Percentiles rank a stretch among this genome's conserved stretches.
These are phyloP conservation scores for Jimgerdemannia flammicorona DNA, from an alignment of 192 early-diverging fungal species.

Conservation along the genomic window DNA sequence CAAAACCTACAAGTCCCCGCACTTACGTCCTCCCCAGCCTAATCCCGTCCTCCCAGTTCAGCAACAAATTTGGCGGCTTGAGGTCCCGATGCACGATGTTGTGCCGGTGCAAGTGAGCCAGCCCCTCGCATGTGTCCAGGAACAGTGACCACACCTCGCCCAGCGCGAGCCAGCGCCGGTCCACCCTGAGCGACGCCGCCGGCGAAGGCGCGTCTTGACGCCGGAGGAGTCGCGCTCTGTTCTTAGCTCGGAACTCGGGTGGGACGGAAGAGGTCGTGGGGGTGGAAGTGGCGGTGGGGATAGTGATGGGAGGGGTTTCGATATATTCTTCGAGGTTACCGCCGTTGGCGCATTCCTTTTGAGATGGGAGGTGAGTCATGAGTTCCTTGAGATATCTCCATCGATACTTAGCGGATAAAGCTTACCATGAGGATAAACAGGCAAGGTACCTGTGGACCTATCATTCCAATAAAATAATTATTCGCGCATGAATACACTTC, in stretches of 20 bases:
- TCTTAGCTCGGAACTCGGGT: neutral
- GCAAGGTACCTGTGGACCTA: slow-evolving; percentile 84
- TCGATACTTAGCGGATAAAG: neutral
- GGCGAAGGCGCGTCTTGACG: slow-evolving; percentile 2
- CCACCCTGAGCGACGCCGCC: slow-evolving; percentile 1
- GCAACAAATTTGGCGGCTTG: slow-evolving; percentile 89
- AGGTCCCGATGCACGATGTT: slow-evolving; percentile 92
- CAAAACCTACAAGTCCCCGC: no score
- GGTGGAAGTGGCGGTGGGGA: neutral
- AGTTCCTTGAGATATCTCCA: no score
- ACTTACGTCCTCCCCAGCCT: neutral
- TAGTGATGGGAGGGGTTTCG: slow-evolving; percentile 23
- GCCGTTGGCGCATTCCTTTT: slow-evolving; percentile 79
- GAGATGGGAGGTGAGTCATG: neutral
- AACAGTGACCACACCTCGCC: slow-evolving; percentile 85
- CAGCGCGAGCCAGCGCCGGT: slow-evolving; percentile 40
- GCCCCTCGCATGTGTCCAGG: slow-evolving; percentile 86
- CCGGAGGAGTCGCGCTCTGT: slow-evolving; percentile 15
- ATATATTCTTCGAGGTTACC: slow-evolving; percentile 95
- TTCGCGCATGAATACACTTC: no score
- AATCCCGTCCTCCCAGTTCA: slow-evolving; percentile 57
- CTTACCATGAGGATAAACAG: slow-evolving; percentile 92
- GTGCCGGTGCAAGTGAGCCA: slow-evolving; percentile 83
- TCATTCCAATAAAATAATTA: neutral
- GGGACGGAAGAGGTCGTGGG: slow-evolving; percentile 1